A percentile compares a stretch with the other conserved stretches of the same genome.
Evolutionary conservation across 208 protist genomes (phyloP).

Genomic region (Trypanosoma rangeli): DNA sequence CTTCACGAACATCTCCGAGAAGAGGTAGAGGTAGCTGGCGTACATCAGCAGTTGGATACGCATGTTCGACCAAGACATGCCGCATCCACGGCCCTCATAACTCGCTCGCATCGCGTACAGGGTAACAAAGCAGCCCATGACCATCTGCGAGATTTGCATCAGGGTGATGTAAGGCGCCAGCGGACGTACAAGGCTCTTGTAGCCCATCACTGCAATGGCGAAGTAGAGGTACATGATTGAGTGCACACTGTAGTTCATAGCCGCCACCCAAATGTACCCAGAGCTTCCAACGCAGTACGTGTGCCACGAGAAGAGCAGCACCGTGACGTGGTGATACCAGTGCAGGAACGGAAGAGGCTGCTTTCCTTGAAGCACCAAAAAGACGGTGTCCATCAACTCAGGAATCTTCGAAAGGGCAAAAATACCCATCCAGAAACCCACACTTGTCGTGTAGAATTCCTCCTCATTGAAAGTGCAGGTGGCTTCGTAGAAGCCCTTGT

Average conservation of each 20-base stretch:
- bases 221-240: conserved; percentile 62
- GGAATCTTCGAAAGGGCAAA: conserved; percentile 65
- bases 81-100: conserved; percentile 47
- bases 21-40: conserved; percentile 93
- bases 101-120: conserved; percentile 18
- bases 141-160: conserved; percentile 46
- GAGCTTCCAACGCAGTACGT: conserved; percentile 33
- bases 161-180: conserved; percentile 33
- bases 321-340: conserved; percentile 61
- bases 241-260: conserved; percentile 53
- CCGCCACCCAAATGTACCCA: conserved; percentile 25
- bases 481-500: conserved; percentile 22
- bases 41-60: conserved; percentile 88
- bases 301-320: conserved; percentile 50
- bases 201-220: conserved; percentile 20
- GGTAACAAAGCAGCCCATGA: conserved; percentile 33
- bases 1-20: conserved; percentile 90
- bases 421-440: conserved; percentile 40
- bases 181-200: conserved; percentile 25
- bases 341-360: conserved; percentile 76
- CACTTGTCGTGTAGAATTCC: conserved; percentile 29
- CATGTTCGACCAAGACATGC: conserved; percentile 50
- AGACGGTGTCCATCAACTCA: conserved; percentile 68
- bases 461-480: conserved; percentile 29
- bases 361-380: conserved; percentile 71